A percentile compares a stretch with the other conserved stretches of the same genome.
These are phyloP conservation scores for Camelina laxa DNA, from an alignment of 345 rosid species.

Conservation along the genomic window DNA sequence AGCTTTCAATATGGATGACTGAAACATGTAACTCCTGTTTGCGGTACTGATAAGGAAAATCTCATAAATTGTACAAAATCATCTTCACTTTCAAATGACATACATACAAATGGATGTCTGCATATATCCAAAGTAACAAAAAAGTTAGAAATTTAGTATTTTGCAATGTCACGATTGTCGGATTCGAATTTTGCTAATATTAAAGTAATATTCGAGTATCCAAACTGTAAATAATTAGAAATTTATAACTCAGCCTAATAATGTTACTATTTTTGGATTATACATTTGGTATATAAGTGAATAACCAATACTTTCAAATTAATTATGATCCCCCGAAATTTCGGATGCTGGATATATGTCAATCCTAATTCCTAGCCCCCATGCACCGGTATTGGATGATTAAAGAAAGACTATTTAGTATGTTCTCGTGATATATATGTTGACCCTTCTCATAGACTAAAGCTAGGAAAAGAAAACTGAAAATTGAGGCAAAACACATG, in stretches of 20 bases:
- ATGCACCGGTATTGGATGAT: neutral
- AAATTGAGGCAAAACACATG: constrained; percentile 36
- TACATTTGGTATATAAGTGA: neutral
- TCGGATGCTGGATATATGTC: neutral
- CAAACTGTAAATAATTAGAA: too few relatives aligned
- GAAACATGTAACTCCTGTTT: constrained; percentile 6
- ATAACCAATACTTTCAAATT: neutral
- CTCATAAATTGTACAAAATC: neutral
- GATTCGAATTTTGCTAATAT: neutral
- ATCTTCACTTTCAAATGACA: neutral
- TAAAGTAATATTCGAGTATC: too few relatives aligned
- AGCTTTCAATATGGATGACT: neutral
- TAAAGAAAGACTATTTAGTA: constrained; percentile 6
- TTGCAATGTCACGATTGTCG: neutral
- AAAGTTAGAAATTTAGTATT: neutral
- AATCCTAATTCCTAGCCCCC: neutral
- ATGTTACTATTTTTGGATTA: too few relatives aligned
- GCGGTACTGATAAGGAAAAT: neutral
- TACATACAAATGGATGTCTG: neutral
- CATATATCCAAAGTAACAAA: neutral
- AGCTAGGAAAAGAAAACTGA: neutral
- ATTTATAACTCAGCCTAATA: too few relatives aligned
- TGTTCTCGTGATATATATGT: constrained; percentile 18
- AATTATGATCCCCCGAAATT: neutral
- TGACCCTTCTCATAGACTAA: constrained; percentile 16